Evolutionary conservation across 805 yeast species (phyloP), one percentile per base, ranked within the genome.

Genomic region (Kazachstania taianensis): DNA sequence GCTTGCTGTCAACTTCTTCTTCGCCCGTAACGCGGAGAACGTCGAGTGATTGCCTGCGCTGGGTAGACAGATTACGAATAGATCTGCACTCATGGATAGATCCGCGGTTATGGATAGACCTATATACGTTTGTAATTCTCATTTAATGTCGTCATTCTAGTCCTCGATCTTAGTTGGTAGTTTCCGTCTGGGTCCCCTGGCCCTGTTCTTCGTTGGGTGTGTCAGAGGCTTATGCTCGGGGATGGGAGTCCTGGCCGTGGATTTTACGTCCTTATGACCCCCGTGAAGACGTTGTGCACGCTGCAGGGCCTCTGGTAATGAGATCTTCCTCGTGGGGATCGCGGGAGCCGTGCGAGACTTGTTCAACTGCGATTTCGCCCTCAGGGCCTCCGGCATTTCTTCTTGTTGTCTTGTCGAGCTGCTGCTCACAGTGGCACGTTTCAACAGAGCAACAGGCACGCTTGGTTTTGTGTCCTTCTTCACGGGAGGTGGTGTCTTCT

Each of bases 1-100:
- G 35, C 69, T 79, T 41, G 86, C 85, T 12, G 75, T 75, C 40
- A 86, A 87, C 66, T 87, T 80, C 65, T 87, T 84, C 65, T 73
- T 68, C 49, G 92, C 94, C 12, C 81, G 82, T 63, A 67, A 73
- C 36, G 51, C 51, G 32, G 46, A 43, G 36, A 7, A 17, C 25
- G 12, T 22, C 25, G 25, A 22, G 8, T 22, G 12, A 9, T 22
- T n/a, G 25, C 25, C 25, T 22, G 8, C 4, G 12, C 25, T 22
- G 12, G 8, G 12, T 22, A 22, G 25, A 22, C 12, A 22, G n/a
- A n/a, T n/a, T n/a, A n/a, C n/a, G n/a, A n/a, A n/a, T n/a, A n/a
- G n/a, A n/a, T n/a, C n/a, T n/a, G n/a, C n/a, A n/a, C n/a, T n/a
- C 25, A 22, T 22, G 12, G 25, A 22, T 9, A n/a, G 25, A 22